Evolutionary conservation across 306 rosid genomes (phyloP).

Genomic region (Casuarina cunninghamiana): DNA sequence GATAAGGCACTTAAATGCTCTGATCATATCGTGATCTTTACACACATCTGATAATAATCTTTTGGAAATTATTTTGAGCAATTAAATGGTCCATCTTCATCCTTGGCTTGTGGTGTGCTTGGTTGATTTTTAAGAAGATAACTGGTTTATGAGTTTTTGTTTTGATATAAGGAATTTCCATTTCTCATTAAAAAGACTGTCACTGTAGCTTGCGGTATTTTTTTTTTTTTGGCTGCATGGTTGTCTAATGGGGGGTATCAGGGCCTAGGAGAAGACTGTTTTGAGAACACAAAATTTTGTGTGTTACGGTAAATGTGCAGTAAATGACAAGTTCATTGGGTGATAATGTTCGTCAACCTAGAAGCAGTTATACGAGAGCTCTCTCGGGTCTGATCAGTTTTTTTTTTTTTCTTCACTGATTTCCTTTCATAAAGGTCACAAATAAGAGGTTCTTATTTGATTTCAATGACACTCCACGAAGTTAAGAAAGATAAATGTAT

Average conservation of each 20-base stretch:
- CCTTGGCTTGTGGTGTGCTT: not conserved
- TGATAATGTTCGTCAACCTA: not conserved
- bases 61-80: not conserved
- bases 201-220: not conserved
- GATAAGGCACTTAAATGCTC: not conserved
- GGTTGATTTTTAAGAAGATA: not conserved
- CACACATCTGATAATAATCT: not conserved
- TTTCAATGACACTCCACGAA: not conserved
- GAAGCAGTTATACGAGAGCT: not conserved
- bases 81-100: not conserved
- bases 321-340: not conserved
- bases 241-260: not conserved
- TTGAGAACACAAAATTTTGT: not conserved
- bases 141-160: not conserved
- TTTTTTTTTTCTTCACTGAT: no score
- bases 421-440: not conserved
- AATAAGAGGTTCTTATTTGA: not conserved
- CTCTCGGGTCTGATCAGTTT: not conserved
- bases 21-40: not conserved
- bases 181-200: not conserved
- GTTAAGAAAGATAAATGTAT: not conserved
- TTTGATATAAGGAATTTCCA: not conserved
- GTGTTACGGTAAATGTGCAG: not conserved
- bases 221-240: not conserved
- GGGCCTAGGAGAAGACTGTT: not conserved